These are phyloP conservation scores for Kandelia obovata DNA, from an alignment of 345 rosid species.

Conservation along the genomic window DNA sequence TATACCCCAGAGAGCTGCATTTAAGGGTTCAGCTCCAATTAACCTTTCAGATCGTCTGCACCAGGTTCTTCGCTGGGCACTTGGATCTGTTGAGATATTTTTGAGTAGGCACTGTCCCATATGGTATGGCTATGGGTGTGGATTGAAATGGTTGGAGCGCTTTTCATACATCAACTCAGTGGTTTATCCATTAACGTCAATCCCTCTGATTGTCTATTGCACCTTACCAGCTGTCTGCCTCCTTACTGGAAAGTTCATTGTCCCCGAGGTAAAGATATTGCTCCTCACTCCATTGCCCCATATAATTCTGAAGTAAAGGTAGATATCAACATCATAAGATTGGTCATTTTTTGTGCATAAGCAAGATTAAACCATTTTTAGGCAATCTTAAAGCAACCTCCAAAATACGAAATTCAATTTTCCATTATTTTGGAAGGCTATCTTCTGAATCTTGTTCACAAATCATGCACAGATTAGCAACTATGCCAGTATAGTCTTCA, in stretches of 20 bases:
- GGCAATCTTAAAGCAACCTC: not conserved
- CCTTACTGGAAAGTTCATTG: constrained; percentile 63
- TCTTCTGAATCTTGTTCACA: constrained; percentile 1
- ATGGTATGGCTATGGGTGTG: constrained; percentile 70
- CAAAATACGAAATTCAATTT: not conserved
- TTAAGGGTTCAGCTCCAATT: constrained; percentile 71
- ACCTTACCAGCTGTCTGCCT: constrained; percentile 62
- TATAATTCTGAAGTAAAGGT: constrained; percentile 3
- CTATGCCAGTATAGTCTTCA: constrained; percentile 50
- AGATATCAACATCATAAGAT: not conserved
- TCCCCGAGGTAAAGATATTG: constrained; percentile 47
- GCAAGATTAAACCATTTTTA: not conserved
- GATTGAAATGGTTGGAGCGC: constrained; percentile 60
- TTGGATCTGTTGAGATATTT: constrained; percentile 70
- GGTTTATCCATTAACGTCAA: constrained; percentile 62
- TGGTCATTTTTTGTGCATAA: not conserved
- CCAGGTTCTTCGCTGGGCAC: constrained; percentile 74
- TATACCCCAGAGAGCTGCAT: constrained; percentile 57
- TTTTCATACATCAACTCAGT: constrained; percentile 60
- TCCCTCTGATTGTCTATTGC: constrained; percentile 60
- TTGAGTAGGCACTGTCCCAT: constrained; percentile 70
- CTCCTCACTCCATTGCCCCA: no score
- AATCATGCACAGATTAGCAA: constrained; percentile 49
- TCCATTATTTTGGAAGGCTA: not conserved
- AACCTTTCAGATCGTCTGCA: constrained; percentile 73